Conservation (phyloP, 2,329 filamentous ascomycete species). For the Colletotrichum ledebouriae region DNA sequence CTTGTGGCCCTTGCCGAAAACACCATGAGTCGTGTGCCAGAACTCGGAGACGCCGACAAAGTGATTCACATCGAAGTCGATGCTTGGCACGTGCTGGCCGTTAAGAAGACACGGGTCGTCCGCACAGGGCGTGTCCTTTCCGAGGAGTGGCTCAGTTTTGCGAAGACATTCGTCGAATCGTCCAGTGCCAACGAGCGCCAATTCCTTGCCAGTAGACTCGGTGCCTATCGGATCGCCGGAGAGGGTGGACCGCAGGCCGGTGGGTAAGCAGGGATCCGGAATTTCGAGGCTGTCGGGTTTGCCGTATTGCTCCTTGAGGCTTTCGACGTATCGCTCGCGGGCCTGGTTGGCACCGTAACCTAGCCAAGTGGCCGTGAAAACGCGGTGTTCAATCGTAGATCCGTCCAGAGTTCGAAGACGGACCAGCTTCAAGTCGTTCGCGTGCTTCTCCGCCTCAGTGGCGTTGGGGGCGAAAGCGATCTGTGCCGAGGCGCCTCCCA, state of each 20-base stretch:
- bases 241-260: slow-evolving; percentile 79
- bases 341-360: slow-evolving; percentile 98
- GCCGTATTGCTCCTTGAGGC: slow-evolving; percentile 76
- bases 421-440: slow-evolving; percentile 87
- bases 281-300: slow-evolving; percentile 73
- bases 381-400: slow-evolving; percentile 80
- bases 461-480: slow-evolving; percentile 97
- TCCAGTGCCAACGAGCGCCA: slow-evolving; percentile 83
- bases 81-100: slow-evolving; percentile 91
- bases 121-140: slow-evolving; percentile 87
- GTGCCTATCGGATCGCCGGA: slow-evolving; percentile 70
- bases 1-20: slow-evolving; percentile 84
- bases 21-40: slow-evolving; percentile 97
- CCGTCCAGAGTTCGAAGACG: slow-evolving; percentile 89
- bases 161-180: slow-evolving; percentile 87
- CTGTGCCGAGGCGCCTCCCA: slow-evolving; percentile 97
- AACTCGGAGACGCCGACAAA: slow-evolving; percentile 98
- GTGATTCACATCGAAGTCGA: slow-evolving; percentile 97
- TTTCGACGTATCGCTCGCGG: slow-evolving; percentile 84
- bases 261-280: slow-evolving; percentile 91
- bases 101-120: slow-evolving; percentile 91
- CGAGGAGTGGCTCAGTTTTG: slow-evolving; percentile 85
- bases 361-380: slow-evolving; percentile 97
- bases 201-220: slow-evolving; percentile 52
- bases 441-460: slow-evolving; percentile 91